Base-by-base conservation (phyloP, 1,139 yeast species). In the Saccharomyces uvarum region DNA sequence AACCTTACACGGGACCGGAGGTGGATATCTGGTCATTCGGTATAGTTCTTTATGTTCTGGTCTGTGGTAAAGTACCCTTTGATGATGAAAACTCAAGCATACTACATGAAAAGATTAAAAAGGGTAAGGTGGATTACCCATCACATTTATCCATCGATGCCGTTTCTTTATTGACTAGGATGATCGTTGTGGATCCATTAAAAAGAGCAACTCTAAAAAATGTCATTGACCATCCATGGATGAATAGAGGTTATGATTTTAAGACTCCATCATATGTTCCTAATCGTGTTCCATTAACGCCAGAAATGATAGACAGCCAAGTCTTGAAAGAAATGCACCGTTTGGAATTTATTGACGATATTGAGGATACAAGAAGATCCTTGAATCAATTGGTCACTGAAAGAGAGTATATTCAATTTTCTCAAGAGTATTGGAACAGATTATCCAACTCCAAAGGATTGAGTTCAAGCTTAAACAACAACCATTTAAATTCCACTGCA, bases 11-110 rank as follows among this genome's bases (percentile, higher is more conserved):
- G 38, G 99, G 99, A 0, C 99, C 99, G 0, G 99, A 95, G 70
- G 97, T 95, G 51, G 99, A 93, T 69, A 86, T 93, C 29, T 93
- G 99, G 99, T 88, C 97, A 4, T 91, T 91, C 76, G 99, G 99
- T 56, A 97, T 93, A 50, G 97, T 93, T 0, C 74, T 95, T 42
- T 93, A 89, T 67, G 99, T 93, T 16, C 75, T 95, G 59, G 97
- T 93, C 2, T 91, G 97, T 69, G 99, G 99, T 53, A 91, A 90
- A 69, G 98, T 95, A 6, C 99, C 99, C 13, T 95, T 95, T 71
- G 99, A 95, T 70, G 99, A 95, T 69, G 95, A 89, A 67, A 84
- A 88, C 58, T 96, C 95, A 63, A 86, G 93, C 50, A 95, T 88
- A 1, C 77, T 95, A 63, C 99, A 95, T 70, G 96, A 90, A 61